Base-by-base conservation (phyloP, 805 yeast genomes). In the Sporopachydermia quercuum region DNA sequence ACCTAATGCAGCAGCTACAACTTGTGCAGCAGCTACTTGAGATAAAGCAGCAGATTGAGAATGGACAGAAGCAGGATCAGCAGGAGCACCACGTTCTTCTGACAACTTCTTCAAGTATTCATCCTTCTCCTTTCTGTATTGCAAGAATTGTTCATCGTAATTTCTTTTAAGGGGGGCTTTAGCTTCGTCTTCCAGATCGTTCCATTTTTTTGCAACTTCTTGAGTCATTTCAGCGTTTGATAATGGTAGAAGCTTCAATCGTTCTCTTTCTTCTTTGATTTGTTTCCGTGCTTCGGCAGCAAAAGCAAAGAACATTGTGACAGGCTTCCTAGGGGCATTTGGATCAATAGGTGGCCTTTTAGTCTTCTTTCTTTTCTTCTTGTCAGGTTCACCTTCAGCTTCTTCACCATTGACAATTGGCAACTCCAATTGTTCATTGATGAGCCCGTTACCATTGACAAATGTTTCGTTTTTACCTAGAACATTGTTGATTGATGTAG, bases 291-390 rank as follows among this genome's bases (percentile, higher is more conserved):
- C 71, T 47, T 74, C 76, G 47, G 80, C 77, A 40, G 84, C 76
- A 60, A 76, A 89, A 35, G 76, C 70, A 58, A 89, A 82, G 63
- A 76, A 87, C 36, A 83, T 80, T 16, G 96, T 86, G 53, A 84
- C 66, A 13, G 98, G 97, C 53, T 86, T 86, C 68, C 83, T 85
- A 43, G 98, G 98, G 36, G 95, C 96, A 52, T 82, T 78, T 39
- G 96, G 96, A 60, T 89, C 97, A 49, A 61, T 66, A 50, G 65
- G 68, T 51, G 62, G 65, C 51, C 71, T 74, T 60, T 73, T 78
- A 42, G 57, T 59, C 48, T 63, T 66, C 56, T 66, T 66, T 36
- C 52, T 43, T 48, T 54, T 46, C 60, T 62, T 65, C 45, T 57
- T 48, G 16, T 53, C 49, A 18, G 45, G 50, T 16, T 18, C 51